Conservation (phyloP, 352 stramenopile genomes). For the Phytophthora boehmeriae region DNA sequence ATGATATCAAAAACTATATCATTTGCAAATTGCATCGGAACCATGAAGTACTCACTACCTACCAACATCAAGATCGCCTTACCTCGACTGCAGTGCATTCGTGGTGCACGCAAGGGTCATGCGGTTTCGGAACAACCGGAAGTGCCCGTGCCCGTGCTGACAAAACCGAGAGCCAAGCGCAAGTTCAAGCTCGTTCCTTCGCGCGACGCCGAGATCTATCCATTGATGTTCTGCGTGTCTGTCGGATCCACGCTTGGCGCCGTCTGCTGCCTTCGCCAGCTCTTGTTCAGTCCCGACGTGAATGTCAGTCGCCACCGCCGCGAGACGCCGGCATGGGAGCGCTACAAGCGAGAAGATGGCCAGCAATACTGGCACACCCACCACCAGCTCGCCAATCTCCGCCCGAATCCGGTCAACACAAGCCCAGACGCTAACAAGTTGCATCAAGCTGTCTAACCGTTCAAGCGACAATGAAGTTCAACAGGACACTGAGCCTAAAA, state of each 20-base stretch:
- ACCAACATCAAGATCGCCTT: not conserved
- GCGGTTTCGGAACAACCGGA: not conserved
- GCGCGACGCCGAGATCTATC: constrained; percentile 21
- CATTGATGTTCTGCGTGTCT: constrained; percentile 35
- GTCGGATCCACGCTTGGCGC: constrained; percentile 22
- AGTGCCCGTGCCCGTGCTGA: not conserved
- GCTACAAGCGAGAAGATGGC: constrained; percentile 36
- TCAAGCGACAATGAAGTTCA: too few species aligned
- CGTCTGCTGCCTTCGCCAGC: constrained; percentile 27
- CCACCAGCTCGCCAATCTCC: constrained; percentile 36
- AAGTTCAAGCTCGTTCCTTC: not conserved
- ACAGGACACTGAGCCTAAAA: too few species aligned
- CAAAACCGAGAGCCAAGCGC: not conserved
- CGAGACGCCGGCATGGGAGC: constrained; percentile 38
- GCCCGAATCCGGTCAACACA: constrained; percentile 41
- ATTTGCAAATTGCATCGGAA: too few species aligned
- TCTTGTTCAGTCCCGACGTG: constrained; percentile 36
- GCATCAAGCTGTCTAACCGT: constrained; percentile 15
- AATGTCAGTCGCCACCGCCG: constrained; percentile 36
- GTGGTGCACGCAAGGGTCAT: not conserved
- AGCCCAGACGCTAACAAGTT: constrained; percentile 24
- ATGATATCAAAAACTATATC: too few species aligned
- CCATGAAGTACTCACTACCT: not conserved
- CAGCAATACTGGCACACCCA: constrained; percentile 29
- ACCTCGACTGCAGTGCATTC: not conserved